phyloP scores from a whole-genome alignment of 1,139 yeast species.

The Oligophagozyma castellii region DNA sequence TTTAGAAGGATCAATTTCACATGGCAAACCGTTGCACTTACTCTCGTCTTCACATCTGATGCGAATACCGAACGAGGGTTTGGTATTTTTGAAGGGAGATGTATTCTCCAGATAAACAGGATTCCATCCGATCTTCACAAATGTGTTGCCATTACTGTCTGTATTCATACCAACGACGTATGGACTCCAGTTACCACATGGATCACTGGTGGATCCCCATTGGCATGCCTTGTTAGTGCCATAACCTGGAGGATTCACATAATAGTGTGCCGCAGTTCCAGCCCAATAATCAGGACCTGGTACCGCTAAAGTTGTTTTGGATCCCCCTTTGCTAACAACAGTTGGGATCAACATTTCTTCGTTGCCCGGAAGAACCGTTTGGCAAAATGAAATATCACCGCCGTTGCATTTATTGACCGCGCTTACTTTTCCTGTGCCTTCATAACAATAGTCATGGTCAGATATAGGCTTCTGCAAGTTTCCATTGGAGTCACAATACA shows the following conservation, averaged over 20 bases:
- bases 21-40: constrained; percentile 60
- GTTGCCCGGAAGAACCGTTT: constrained; percentile 85
- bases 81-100: constrained; percentile 36
- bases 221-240: constrained; percentile 64
- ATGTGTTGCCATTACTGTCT: constrained; percentile 56
- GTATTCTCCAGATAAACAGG: constrained; percentile 59
- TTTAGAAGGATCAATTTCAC: constrained; percentile 64
- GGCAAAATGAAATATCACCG: constrained; percentile 66
- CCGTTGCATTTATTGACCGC: constrained; percentile 41
- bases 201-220: constrained; percentile 61
- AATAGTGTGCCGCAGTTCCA: constrained; percentile 74
- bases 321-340: constrained; percentile 37
- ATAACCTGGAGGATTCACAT: constrained; percentile 77
- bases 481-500: constrained; percentile 62
- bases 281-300: constrained; percentile 70
- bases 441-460: constrained; percentile 50
- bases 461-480: constrained; percentile 48
- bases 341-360: constrained; percentile 92
- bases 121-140: constrained; percentile 80
- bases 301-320: constrained; percentile 49
- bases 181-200: constrained; percentile 85
- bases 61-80: constrained; percentile 60
- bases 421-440: constrained; percentile 59
- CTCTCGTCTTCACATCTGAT: constrained; percentile 56
- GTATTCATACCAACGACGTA: constrained; percentile 84